Percentiles rank a stretch among this genome's conserved stretches.
These are phyloP conservation scores for Daedaleopsis sinensis DNA, from an alignment of 768 basidiomycete genomes.

Conservation along the genomic window DNA sequence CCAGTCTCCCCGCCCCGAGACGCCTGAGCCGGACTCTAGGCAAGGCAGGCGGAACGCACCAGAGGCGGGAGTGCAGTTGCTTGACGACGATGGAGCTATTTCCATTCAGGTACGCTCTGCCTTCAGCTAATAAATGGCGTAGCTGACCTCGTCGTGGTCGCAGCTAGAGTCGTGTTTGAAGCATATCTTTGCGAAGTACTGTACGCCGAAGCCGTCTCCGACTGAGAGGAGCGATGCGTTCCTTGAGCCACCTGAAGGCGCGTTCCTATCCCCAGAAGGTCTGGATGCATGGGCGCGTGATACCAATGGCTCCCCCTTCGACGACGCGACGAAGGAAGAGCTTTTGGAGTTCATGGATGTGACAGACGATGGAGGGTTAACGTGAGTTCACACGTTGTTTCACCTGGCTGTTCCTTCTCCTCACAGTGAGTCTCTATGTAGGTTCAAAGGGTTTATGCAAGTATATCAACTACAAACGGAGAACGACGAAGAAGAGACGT, in stretches of 20 bases:
- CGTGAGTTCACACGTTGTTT: conserved; percentile 48
- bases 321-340: conserved; percentile 77
- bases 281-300: conserved; percentile 78
- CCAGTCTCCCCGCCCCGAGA: conserved; percentile 57
- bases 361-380: conserved; percentile 69
- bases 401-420: not conserved
- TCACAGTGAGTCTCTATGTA: conserved; percentile 27
- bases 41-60: conserved; percentile 59
- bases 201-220: conserved; percentile 42
- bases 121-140: not conserved
- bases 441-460: conserved; percentile 80
- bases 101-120: conserved; percentile 54
- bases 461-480: conserved; percentile 87
- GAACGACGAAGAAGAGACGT: conserved; percentile 83
- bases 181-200: conserved; percentile 82
- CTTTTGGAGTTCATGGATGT: conserved; percentile 76
- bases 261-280: conserved; percentile 60
- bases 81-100: conserved; percentile 73
- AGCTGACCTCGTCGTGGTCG: not conserved
- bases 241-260: conserved; percentile 41
- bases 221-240: conserved; percentile 10
- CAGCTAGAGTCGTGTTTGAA: conserved; percentile 72
- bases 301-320: conserved; percentile 83
- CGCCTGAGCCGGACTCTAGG: conserved; percentile 61
- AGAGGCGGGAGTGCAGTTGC: conserved; percentile 51